A percentile compares a stretch with the other conserved stretches of the same genome.
Evolutionary conservation across 257 asterid genomes (phyloP).

Genomic region (Jaltomata sinuosa): DNA sequence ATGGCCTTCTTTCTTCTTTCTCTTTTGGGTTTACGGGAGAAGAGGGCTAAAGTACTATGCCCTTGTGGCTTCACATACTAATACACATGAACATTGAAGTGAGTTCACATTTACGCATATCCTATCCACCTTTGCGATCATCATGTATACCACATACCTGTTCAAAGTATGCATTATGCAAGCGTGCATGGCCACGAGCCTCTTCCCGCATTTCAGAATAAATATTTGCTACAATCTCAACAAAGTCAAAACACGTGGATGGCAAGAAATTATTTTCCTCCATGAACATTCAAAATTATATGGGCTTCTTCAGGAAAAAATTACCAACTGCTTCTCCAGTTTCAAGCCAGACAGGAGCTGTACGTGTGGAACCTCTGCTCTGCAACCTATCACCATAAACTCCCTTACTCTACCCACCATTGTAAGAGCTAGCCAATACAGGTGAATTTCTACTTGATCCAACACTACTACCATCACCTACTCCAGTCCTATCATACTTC

Average conservation of each 20-base stretch:
- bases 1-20: not conserved
- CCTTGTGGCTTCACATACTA: not conserved
- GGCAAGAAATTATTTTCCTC: conserved; percentile 8
- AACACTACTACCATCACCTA: conserved; percentile 36
- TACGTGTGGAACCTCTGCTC: conserved; percentile 52
- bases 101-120: not conserved
- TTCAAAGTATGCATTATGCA: conserved; percentile 88
- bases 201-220: conserved; percentile 96
- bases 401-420: conserved; percentile 46
- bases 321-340: conserved; percentile 86
- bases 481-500: conserved; percentile 63
- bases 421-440: conserved; percentile 40
- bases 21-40: not conserved
- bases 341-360: conserved; percentile 66
- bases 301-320: conserved; percentile 17
- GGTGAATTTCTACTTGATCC: conserved; percentile 85
- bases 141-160: conserved; percentile 50
- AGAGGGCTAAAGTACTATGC: not conserved
- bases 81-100: not conserved
- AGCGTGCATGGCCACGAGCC: conserved; percentile 97
- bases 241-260: conserved; percentile 34
- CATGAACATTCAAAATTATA: conserved; percentile 12
- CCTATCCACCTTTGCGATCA: not conserved
- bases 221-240: conserved; percentile 75
- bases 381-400: conserved; percentile 42